Percentiles rank a stretch among this genome's conserved stretches.
phyloP scores from a whole-genome alignment of 306 rosid genomes.

The Quercus agrifolia region DNA sequence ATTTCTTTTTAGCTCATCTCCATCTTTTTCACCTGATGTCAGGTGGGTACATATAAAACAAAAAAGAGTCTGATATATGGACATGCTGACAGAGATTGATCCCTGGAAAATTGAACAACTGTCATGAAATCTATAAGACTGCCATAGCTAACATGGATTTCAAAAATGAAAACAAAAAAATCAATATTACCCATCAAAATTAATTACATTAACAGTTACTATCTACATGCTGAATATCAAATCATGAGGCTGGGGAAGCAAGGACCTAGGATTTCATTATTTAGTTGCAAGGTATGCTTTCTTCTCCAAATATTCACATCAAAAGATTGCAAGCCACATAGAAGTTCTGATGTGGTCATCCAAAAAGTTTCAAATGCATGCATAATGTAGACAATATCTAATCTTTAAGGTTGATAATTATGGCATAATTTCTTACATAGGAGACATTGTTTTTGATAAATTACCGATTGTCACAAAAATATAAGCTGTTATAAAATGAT shows the following conservation, averaged over 20 bases:
- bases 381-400: not conserved
- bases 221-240: constrained; percentile 7
- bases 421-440: not conserved
- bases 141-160: not conserved
- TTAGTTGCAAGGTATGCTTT: not conserved
- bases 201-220: constrained; percentile 3
- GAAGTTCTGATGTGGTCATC: not conserved
- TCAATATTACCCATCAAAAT: not conserved
- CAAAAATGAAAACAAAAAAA: not conserved
- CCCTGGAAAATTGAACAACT: constrained; percentile 56
- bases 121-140: constrained; percentile 16
- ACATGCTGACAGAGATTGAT: constrained; percentile 87
- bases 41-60: constrained; percentile 94
- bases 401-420: not conserved
- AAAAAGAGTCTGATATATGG: constrained; percentile 80
- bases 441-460: not conserved
- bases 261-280: too few relatives aligned
- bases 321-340: not conserved
- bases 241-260: not conserved
- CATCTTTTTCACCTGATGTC: constrained; percentile 82
- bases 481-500: too few relatives aligned
- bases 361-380: not conserved
- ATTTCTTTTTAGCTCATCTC: constrained; percentile 69
- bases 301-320: not conserved
- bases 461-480: too few relatives aligned